phyloP scores from a whole-genome alignment of 2,329 filamentous ascomycete species.

The Diaporthe helianthi region DNA sequence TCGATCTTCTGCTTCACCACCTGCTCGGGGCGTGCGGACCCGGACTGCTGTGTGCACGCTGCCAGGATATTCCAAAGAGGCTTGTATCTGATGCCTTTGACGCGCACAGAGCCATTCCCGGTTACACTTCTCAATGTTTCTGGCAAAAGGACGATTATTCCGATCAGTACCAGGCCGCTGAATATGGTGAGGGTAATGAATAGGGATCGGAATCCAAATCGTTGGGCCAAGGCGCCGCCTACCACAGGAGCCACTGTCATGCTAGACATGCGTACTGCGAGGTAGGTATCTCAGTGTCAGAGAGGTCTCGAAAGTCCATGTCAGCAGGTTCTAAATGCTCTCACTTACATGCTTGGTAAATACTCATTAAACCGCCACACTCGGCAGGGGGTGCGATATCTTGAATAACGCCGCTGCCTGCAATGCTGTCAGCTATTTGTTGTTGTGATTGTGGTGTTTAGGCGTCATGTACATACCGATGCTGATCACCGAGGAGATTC shows the following conservation, averaged over 20 bases:
- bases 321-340: too few relatives aligned
- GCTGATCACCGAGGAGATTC: conserved; percentile 55
- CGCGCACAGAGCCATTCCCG: conserved; percentile 40
- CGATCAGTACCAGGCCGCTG: not conserved
- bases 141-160: conserved; percentile 38
- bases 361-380: conserved; percentile 42
- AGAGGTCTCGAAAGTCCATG: too few relatives aligned
- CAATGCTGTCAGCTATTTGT: not conserved
- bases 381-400: conserved; percentile 42
- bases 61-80: conserved; percentile 38
- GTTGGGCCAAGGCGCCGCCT: conserved; percentile 41
- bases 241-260: conserved; percentile 44
- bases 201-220: conserved; percentile 43
- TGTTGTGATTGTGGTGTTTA: not conserved
- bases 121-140: conserved; percentile 43
- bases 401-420: conserved; percentile 43
- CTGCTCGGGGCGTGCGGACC: too few relatives aligned
- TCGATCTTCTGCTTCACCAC: not conserved
- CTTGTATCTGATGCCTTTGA: conserved; percentile 33
- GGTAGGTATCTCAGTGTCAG: not conserved
- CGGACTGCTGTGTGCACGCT: conserved; percentile 20
- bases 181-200: conserved; percentile 39
- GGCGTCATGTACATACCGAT: conserved; percentile 45
- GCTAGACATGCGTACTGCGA: conserved; percentile 40
- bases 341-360: conserved; percentile 44